These are phyloP conservation scores for Saccharomycopsis capsularis DNA, from an alignment of 805 yeast genomes.

Conservation along the genomic window DNA sequence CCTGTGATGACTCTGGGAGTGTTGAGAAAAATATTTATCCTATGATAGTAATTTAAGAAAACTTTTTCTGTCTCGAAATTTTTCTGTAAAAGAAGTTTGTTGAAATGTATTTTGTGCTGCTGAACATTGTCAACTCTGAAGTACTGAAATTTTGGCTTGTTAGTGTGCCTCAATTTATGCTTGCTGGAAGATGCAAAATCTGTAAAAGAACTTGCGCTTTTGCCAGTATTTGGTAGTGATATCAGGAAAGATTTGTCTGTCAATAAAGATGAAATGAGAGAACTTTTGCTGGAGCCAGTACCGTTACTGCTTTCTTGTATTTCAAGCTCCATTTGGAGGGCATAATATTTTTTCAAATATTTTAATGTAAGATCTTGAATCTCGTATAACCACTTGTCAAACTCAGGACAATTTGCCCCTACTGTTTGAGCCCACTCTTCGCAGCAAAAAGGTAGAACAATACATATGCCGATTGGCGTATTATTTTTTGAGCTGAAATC, in stretches of 20 bases:
- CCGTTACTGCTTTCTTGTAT: not conserved
- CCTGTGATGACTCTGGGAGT: constrained; percentile 21
- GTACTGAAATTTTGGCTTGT: constrained; percentile 1
- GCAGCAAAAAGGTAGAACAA: constrained; percentile 16
- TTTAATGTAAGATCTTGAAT: constrained; percentile 20
- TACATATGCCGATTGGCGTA: constrained; percentile 20
- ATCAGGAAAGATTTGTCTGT: not conserved
- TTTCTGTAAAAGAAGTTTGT: constrained; percentile 11
- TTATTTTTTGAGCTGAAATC: constrained; percentile 20
- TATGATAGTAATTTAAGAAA: constrained; percentile 13
- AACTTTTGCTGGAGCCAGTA: too few relatives aligned
- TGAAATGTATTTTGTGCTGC: constrained; percentile 17
- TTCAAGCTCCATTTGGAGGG: constrained; percentile 7
- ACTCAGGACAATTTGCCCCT: constrained; percentile 19
- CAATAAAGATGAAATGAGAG: not conserved
- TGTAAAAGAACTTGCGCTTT: too few relatives aligned
- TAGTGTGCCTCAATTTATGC: not conserved
- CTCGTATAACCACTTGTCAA: constrained; percentile 21
- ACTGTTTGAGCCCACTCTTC: constrained; percentile 14
- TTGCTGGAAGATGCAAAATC: not conserved
- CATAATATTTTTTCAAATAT: constrained; percentile 18
- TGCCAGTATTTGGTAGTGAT: not conserved
- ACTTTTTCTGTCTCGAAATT: constrained; percentile 18
- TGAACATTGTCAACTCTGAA: constrained; percentile 16
- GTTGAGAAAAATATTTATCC: constrained; percentile 19